These are phyloP conservation scores for Solidago caesia DNA, from an alignment of 129 eudicot genomes.

Conservation along the genomic window DNA sequence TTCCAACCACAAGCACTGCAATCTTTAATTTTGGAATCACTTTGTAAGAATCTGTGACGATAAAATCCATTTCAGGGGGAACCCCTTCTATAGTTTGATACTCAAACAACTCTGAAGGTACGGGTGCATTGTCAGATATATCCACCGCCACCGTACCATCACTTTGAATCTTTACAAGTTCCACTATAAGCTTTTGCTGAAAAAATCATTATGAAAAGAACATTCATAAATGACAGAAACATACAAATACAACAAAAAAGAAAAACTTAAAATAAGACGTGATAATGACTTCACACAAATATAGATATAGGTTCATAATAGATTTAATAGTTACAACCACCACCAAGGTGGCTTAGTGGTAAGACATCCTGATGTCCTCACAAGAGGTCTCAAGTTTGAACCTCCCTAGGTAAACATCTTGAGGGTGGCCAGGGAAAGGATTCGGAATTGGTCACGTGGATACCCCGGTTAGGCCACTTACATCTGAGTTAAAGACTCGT, in stretches of 20 bases:
- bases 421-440: no score
- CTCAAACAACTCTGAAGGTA: conserved; percentile 71
- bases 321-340: no score
- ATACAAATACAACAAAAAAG: not conserved
- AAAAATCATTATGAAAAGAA: not conserved
- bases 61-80: conserved; percentile 44
- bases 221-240: not conserved
- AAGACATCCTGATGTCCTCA: no score
- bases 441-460: no score
- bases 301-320: not conserved
- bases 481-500: no score
- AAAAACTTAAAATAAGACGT: not conserved
- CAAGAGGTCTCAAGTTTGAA: no score
- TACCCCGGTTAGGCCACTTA: no score
- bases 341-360: no score
- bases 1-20: conserved; percentile 90
- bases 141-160: conserved; percentile 91
- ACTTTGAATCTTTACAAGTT: conserved; percentile 68
- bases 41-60: conserved; percentile 44
- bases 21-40: conserved; percentile 72
- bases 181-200: conserved; percentile 73
- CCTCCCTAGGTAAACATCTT: not conserved
- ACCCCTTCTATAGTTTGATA: conserved; percentile 56
- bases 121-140: conserved; percentile 53
- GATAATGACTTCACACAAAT: not conserved